phyloP scores from a whole-genome alignment of 495 filamentous ascomycete genomes.

The Clavariopsis aquatica region DNA sequence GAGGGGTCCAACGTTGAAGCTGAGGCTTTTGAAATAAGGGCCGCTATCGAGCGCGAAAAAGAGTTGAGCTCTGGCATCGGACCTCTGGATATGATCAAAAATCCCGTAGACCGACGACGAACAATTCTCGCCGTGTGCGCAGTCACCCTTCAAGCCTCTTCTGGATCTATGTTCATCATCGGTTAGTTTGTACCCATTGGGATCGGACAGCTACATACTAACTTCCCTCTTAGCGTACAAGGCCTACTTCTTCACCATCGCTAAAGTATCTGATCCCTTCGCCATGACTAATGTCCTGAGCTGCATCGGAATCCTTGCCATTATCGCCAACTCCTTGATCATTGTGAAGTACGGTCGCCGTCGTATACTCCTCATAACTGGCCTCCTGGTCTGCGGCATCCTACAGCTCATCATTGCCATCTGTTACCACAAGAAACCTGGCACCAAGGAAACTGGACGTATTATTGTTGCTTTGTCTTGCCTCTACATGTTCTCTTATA shows the following conservation, averaged over 20 bases:
- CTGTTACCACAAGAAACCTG: conserved; percentile 54
- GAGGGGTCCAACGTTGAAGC: conserved; percentile 47
- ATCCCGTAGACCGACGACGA: conserved; percentile 56
- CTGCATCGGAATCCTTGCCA: conserved; percentile 57
- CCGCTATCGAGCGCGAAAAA: conserved; percentile 55
- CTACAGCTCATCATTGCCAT: conserved; percentile 58
- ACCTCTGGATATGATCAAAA: conserved; percentile 56
- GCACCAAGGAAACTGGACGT: conserved; percentile 52
- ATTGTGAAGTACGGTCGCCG: conserved; percentile 60
- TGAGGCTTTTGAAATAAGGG: conserved; percentile 56
- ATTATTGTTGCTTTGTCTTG: conserved; percentile 57
- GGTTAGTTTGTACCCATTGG: too few species aligned
- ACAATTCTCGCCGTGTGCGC: conserved; percentile 55
- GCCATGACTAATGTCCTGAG: conserved; percentile 60
- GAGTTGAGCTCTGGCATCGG: conserved; percentile 47
- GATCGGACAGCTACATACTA: too few species aligned
- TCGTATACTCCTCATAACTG: conserved; percentile 54
- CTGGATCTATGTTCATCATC: conserved; percentile 64
- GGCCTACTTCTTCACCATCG: conserved; percentile 68
- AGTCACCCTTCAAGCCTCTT: conserved; percentile 59
- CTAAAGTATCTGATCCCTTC: conserved; percentile 59
- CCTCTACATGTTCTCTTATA: conserved; percentile 60
- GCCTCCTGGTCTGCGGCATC: conserved; percentile 56
- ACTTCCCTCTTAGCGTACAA: conserved; percentile 50
- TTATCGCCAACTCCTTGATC: conserved; percentile 56